Conservation (phyloP, 2,329 filamentous ascomycete species). For the Diplodia mutila region DNA sequence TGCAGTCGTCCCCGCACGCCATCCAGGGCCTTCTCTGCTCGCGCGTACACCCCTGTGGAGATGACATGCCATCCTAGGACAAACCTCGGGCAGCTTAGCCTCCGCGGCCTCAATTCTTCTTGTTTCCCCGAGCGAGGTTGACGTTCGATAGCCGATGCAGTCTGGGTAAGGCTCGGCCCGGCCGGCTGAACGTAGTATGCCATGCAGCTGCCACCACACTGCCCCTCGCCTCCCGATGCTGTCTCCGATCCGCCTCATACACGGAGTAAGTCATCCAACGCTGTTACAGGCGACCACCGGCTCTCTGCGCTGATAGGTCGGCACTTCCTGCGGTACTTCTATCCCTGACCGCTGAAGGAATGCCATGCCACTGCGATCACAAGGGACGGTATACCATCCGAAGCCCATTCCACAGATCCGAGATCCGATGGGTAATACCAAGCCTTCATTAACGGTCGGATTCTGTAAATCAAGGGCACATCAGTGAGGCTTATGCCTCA, state of each 20-base stretch:
- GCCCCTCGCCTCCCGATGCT: constrained; percentile 2
- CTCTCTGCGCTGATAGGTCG: constrained; percentile 2
- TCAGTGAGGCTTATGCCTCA: constrained; percentile 15
- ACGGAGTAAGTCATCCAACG: constrained; percentile 19
- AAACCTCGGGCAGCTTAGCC: background rate
- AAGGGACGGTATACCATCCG: background rate
- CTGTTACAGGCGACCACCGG: background rate
- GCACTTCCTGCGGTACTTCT: background rate
- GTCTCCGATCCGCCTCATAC: constrained; percentile 7
- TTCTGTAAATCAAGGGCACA: constrained; percentile 15
- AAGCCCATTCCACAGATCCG: background rate
- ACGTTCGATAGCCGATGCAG: constrained; percentile 16
- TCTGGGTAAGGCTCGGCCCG: constrained; percentile 23
- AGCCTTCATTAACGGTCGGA: background rate
- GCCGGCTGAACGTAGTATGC: constrained; percentile 16
- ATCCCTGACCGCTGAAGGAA: background rate
- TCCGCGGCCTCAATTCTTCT: background rate
- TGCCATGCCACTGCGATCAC: background rate
- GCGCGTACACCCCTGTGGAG: constrained; percentile 9
- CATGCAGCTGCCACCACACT: constrained; percentile 5
- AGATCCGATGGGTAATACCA: background rate
- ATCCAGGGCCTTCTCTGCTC: background rate
- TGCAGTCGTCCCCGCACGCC: constrained; percentile 16
- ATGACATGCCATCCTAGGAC: background rate
- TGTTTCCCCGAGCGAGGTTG: background rate